Evolutionary conservation across 768 basidiomycete genomes (phyloP).

Genomic region (Lactarius quietus): DNA sequence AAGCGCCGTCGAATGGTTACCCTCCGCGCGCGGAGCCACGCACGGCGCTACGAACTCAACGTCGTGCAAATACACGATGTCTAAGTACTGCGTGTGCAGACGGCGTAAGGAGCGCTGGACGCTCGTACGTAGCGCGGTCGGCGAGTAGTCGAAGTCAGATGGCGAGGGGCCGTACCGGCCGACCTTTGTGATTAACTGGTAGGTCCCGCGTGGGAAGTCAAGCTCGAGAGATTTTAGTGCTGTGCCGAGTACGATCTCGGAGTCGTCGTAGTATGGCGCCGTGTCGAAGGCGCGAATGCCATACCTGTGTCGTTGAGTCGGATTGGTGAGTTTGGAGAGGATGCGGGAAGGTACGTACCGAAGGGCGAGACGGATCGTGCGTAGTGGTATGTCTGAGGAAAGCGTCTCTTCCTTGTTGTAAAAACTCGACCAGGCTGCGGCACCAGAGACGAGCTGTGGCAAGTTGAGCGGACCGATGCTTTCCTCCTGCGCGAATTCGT

Average conservation of each 20-base stretch:
- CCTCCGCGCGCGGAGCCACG: constrained; percentile 47
- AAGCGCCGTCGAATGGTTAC: constrained; percentile 56
- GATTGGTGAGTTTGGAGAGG: no score
- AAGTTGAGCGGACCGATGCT: constrained; percentile 36
- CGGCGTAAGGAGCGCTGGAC: constrained; percentile 64
- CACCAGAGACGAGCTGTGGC: constrained; percentile 63
- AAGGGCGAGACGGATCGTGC: constrained; percentile 69
- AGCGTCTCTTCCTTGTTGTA: constrained; percentile 65
- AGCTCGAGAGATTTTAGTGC: constrained; percentile 52
- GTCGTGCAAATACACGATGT: constrained; percentile 81
- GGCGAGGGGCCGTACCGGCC: constrained; percentile 60
- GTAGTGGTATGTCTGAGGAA: constrained; percentile 52
- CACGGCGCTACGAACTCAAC: constrained; percentile 68
- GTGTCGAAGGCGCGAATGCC: constrained; percentile 83
- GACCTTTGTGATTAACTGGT: constrained; percentile 82
- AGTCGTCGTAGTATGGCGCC: constrained; percentile 73
- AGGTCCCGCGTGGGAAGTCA: constrained; percentile 77
- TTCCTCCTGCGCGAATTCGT: constrained; percentile 28
- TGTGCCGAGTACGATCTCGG: constrained; percentile 72
- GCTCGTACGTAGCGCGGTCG: constrained; percentile 58
- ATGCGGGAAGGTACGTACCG: no score
- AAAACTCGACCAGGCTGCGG: constrained; percentile 60
- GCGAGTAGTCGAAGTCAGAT: constrained; percentile 70
- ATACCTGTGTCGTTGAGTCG: no score
- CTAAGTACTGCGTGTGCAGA: constrained; percentile 73